These are phyloP conservation scores for Fusarium tjaetaba DNA, from an alignment of 2,329 filamentous ascomycete species.

Conservation along the genomic window DNA sequence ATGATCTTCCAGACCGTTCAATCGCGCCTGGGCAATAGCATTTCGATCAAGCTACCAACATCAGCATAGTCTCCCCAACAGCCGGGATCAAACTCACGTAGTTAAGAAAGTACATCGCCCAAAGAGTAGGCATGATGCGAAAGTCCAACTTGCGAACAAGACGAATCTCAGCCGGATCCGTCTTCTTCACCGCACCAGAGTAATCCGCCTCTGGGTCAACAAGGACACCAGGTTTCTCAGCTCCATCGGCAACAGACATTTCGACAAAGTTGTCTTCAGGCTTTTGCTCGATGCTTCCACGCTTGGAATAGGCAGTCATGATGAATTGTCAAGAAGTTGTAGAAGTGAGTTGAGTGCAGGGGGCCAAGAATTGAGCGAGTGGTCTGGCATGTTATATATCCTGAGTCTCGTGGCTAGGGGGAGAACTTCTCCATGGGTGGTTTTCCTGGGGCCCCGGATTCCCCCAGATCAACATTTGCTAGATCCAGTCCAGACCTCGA, in stretches of 20 bases:
- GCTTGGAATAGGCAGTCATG: constrained; percentile 29
- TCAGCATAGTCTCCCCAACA: not conserved
- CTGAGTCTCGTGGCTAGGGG: not conserved
- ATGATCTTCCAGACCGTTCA: constrained; percentile 64
- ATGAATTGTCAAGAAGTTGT: not conserved
- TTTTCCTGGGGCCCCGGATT: constrained; percentile 28
- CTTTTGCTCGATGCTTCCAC: constrained; percentile 39
- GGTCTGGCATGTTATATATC: constrained; percentile 10
- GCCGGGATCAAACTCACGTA: constrained; percentile 36
- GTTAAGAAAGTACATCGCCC: constrained; percentile 54
- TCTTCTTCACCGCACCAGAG: constrained; percentile 49
- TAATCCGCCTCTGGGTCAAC: constrained; percentile 43
- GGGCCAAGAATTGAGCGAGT: not conserved
- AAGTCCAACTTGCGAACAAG: constrained; percentile 51
- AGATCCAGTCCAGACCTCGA: constrained; percentile 1
- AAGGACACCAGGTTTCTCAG: constrained; percentile 39
- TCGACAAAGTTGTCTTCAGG: constrained; percentile 41
- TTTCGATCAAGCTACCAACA: constrained; percentile 56
- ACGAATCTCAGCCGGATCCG: constrained; percentile 47
- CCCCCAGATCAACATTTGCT: constrained; percentile 10
- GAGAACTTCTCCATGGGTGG: not conserved
- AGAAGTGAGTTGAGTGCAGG: not conserved
- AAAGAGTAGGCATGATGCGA: constrained; percentile 50
- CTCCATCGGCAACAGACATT: constrained; percentile 18
- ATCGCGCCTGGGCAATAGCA: constrained; percentile 65